phyloP scores from a whole-genome alignment of 129 eudicot genomes.

The Apium graveolens region DNA sequence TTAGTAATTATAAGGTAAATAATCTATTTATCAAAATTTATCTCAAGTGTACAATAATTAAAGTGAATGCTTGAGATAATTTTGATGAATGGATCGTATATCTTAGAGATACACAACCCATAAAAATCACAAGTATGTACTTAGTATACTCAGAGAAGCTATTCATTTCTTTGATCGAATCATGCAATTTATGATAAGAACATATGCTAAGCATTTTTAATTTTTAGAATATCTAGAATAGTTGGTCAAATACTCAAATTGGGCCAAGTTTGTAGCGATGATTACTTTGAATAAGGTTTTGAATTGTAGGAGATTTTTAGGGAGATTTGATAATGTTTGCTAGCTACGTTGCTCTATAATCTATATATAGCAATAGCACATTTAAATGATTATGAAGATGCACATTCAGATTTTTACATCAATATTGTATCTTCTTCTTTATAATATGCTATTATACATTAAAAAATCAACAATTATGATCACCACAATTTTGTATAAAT shows the following conservation, averaged over 20 bases:
- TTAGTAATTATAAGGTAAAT: background rate
- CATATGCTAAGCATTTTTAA: background rate
- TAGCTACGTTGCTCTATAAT: no score
- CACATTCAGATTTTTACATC: background rate
- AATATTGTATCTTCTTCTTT: background rate
- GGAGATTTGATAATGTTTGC: background rate
- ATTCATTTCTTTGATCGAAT: background rate
- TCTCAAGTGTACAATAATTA: background rate
- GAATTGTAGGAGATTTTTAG: no score
- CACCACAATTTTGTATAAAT: background rate
- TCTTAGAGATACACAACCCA: background rate
- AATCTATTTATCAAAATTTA: background rate
- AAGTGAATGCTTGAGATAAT: background rate
- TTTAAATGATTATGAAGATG: background rate
- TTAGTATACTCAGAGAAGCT: background rate
- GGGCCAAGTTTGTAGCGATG: background rate
- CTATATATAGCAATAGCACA: background rate
- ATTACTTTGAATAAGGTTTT: background rate
- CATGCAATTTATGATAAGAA: background rate
- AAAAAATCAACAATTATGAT: background rate
- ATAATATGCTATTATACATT: background rate
- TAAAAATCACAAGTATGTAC: background rate
- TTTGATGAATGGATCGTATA: background rate
- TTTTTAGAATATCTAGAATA: no score
- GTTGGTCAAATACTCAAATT: background rate